Percentiles rank a stretch among this genome's conserved stretches.
Evolutionary conservation across 257 asterid genomes (phyloP).

Genomic region (Jacaranda copaia): DNA sequence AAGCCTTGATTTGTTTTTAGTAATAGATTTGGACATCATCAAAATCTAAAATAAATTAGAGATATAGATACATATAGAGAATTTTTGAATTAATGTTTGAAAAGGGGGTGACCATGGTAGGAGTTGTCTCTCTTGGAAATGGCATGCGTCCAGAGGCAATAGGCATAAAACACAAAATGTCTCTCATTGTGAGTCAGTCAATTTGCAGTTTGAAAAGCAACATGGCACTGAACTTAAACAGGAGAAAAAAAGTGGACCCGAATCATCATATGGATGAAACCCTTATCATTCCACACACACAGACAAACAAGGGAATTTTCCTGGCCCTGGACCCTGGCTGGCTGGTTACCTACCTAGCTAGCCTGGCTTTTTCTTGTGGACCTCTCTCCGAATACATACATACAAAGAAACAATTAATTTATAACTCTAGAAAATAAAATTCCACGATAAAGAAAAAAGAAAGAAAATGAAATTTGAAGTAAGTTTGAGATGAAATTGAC

Average conservation of each 20-base stretch:
- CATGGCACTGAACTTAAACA: conserved; percentile 55
- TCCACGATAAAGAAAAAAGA: no score
- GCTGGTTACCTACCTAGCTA: neutral
- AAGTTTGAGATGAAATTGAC: conserved; percentile 2
- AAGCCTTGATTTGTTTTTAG: no score
- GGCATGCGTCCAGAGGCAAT: neutral
- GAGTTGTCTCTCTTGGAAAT: conserved; percentile 45
- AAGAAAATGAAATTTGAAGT: neutral
- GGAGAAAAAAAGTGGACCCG: conserved; percentile 54
- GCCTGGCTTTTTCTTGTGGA: conserved; percentile 35
- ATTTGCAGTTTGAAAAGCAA: conserved; percentile 57
- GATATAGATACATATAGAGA: neutral
- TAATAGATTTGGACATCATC: neutral
- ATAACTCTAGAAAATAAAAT: neutral
- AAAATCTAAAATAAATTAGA: neutral
- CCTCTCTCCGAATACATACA: neutral
- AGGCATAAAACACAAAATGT: conserved; percentile 28
- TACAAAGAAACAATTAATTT: neutral
- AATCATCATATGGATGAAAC: neutral
- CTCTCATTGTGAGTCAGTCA: conserved; percentile 34
- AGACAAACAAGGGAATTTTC: conserved; percentile 25
- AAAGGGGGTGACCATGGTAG: conserved; percentile 47
- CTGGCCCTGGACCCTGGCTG: neutral
- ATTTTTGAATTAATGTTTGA: conserved; percentile 29
- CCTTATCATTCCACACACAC: neutral